A percentile compares a stretch with the other conserved stretches of the same genome.
These are phyloP conservation scores for Lactifluus rugatus DNA, from an alignment of 768 basidiomycete species.

Conservation along the genomic window DNA sequence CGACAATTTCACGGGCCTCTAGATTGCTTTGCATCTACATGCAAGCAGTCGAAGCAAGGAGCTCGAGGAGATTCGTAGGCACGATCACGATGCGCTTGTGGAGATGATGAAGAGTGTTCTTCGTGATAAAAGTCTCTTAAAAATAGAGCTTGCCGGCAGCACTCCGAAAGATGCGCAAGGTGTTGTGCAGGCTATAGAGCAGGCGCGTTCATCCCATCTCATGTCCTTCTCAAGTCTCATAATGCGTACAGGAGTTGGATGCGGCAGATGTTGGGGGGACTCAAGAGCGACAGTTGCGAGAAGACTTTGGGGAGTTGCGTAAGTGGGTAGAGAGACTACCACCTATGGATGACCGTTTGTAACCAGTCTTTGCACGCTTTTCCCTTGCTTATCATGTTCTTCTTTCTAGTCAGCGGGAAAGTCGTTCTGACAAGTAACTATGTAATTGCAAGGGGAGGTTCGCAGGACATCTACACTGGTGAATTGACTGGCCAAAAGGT, in stretches of 20 bases:
- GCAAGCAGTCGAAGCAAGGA: constrained; percentile 2
- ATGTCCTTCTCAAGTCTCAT: background rate
- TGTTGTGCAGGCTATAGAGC: constrained; percentile 15
- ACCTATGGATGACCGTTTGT: constrained; percentile 18
- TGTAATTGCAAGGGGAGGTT: constrained; percentile 10
- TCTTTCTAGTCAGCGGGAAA: constrained; percentile 10
- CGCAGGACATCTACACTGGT: constrained; percentile 17
- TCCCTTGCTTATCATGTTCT: background rate
- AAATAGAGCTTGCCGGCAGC: background rate
- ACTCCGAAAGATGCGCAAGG: constrained; percentile 8
- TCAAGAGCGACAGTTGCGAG: constrained; percentile 13
- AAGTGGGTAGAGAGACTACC: constrained; percentile 12
- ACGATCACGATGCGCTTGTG: constrained; percentile 13
- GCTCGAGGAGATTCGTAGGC: constrained; percentile 16
- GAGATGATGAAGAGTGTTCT: constrained; percentile 14
- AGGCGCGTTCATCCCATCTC: background rate
- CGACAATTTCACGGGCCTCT: background rate
- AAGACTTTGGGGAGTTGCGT: constrained; percentile 15
- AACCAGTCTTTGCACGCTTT: background rate
- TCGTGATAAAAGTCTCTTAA: constrained; percentile 2
- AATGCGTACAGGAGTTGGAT: constrained; percentile 3
- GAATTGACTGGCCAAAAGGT: constrained; percentile 12
- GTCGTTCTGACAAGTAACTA: constrained; percentile 7
- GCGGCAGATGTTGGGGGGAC: constrained; percentile 6
- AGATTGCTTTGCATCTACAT: constrained; percentile 14